A percentile compares a stretch with the other conserved stretches of the same genome.
phyloP scores from a whole-genome alignment of 257 asterid genomes.

The Solanum sitiens region DNA sequence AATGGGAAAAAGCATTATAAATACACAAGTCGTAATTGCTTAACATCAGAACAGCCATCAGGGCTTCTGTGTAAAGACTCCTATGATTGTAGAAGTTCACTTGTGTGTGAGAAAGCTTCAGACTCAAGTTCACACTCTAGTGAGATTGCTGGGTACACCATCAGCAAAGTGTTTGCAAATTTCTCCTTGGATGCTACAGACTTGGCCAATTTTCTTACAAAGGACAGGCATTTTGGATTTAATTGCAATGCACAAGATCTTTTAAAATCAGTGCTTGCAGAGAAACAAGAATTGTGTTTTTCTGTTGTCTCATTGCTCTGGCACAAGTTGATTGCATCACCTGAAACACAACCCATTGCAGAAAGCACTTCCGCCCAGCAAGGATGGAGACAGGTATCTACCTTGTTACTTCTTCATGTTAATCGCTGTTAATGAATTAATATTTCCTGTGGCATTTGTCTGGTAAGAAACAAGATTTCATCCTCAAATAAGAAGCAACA shows the following conservation, averaged over 20 bases:
- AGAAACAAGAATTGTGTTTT: slow-evolving; percentile 89
- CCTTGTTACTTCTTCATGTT: not conserved
- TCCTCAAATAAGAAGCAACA: not conserved
- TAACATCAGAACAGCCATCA: slow-evolving; percentile 42
- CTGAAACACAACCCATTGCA: slow-evolving; percentile 86
- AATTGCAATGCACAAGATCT: slow-evolving; percentile 73
- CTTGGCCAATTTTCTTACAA: slow-evolving; percentile 85
- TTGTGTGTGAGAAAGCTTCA: slow-evolving; percentile 23
- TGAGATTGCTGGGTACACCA: slow-evolving; percentile 30
- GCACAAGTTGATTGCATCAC: slow-evolving; percentile 94
- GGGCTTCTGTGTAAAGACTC: slow-evolving; percentile 23
- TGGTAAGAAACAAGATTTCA: not conserved
- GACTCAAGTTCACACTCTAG: slow-evolving; percentile 18
- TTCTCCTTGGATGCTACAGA: slow-evolving; percentile 82
- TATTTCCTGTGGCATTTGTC: not conserved
- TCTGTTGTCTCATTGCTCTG: slow-evolving; percentile 96
- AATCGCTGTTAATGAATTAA: not conserved
- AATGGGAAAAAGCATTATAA: slow-evolving; percentile 42
- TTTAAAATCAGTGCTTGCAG: slow-evolving; percentile 67
- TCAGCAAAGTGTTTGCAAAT: slow-evolving; percentile 48
- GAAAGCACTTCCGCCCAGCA: slow-evolving; percentile 99
- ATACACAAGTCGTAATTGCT: slow-evolving; percentile 40
- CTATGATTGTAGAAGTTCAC: slow-evolving; percentile 26
- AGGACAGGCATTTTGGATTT: slow-evolving; percentile 90
- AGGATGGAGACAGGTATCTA: slow-evolving; percentile 98